Evolutionary conservation across 2,329 filamentous ascomycete genomes (phyloP).

Genomic region (Trematosphaeria pertusa): DNA sequence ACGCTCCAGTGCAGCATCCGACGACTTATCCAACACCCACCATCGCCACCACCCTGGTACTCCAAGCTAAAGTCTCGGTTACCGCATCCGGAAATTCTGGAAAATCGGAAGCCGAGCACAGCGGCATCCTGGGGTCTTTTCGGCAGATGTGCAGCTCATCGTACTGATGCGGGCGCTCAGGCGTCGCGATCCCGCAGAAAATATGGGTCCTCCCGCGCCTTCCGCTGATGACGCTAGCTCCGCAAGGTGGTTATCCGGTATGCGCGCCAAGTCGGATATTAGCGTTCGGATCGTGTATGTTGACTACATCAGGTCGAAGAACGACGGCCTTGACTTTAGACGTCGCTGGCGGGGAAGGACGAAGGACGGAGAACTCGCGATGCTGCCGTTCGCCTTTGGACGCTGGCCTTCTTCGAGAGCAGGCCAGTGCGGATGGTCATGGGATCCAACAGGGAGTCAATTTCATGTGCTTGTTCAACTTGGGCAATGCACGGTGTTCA

Average conservation of each 20-base stretch:
- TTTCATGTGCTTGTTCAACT: too few relatives aligned
- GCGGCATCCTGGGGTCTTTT: neutral
- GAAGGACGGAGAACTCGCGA: too few relatives aligned
- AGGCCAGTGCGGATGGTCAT: too few relatives aligned
- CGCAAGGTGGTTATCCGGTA: neutral
- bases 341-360: too few relatives aligned
- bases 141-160: neutral
- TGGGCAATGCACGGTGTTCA: too few relatives aligned
- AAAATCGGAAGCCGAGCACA: neutral
- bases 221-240: neutral
- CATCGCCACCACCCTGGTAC: neutral
- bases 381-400: too few relatives aligned
- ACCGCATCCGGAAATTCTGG: neutral
- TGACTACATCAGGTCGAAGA: too few relatives aligned
- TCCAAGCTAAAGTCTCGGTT: neutral
- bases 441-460: too few relatives aligned
- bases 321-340: too few relatives aligned
- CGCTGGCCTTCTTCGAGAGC: too few relatives aligned
- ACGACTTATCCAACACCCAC: neutral
- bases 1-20: slow-evolving; percentile 4
- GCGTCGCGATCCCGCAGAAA: neutral
- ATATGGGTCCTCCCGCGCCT: neutral
- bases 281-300: too few relatives aligned
- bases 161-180: neutral
- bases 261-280: too few relatives aligned